Evolutionary conservation across 768 basidiomycete species (phyloP).

Genomic region (Pisolithus orientalis): DNA sequence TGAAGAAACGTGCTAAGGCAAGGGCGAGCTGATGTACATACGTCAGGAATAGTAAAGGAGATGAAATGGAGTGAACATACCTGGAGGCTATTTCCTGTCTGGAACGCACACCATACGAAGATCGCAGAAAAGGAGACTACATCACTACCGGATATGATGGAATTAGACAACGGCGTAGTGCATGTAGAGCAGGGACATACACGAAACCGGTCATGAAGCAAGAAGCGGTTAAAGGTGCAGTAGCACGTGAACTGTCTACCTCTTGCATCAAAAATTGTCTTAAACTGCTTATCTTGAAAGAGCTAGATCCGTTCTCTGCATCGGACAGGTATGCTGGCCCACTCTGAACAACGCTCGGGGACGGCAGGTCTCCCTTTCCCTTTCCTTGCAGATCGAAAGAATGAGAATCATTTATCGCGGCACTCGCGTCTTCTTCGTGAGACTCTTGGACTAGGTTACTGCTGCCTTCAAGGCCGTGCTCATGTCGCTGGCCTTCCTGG

Average conservation of each 20-base stretch:
- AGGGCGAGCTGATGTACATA: conserved; percentile 53
- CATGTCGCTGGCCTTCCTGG: too few relatives aligned
- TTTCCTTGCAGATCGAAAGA: not conserved
- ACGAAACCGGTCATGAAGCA: conserved; percentile 74
- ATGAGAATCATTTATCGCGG: not conserved
- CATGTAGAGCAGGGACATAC: conserved; percentile 30
- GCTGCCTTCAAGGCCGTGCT: too few relatives aligned
- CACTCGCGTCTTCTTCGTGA: not conserved
- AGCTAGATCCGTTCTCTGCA: not conserved
- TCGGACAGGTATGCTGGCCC: not conserved
- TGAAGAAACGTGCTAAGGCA: conserved; percentile 78
- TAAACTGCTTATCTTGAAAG: not conserved
- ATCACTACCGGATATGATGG: conserved; percentile 34
- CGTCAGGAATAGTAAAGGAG: not conserved
- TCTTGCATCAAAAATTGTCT: conserved; percentile 2
- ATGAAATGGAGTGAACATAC: conserved; percentile 25
- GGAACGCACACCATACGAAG: conserved; percentile 79
- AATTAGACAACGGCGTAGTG: not conserved
- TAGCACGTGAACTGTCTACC: conserved; percentile 26
- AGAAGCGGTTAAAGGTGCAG: conserved; percentile 50
- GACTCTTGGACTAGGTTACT: not conserved
- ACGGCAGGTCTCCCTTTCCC: not conserved
- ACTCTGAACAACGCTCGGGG: not conserved
- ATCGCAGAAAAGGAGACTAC: conserved; percentile 66
- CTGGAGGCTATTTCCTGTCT: conserved; percentile 69